These are phyloP conservation scores for Cyanodermella asteris DNA, from an alignment of 2,329 filamentous ascomycete species.

Conservation along the genomic window DNA sequence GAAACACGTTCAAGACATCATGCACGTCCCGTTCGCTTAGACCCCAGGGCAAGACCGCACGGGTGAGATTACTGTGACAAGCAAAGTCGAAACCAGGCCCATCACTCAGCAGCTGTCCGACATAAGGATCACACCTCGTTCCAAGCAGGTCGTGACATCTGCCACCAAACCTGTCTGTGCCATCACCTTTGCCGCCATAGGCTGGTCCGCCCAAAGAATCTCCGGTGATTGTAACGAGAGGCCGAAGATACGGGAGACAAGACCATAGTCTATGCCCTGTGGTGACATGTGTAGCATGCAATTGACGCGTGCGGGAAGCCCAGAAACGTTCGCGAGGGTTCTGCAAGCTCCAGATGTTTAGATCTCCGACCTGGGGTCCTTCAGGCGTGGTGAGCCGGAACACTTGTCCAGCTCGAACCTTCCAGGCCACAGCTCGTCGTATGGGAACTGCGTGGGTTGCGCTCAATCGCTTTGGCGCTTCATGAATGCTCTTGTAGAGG, in stretches of 20 bases:
- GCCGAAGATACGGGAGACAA: conserved; percentile 53
- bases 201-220: conserved; percentile 46
- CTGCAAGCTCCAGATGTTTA: conserved; percentile 59
- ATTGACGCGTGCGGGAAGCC: conserved; percentile 56
- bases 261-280: conserved; percentile 59
- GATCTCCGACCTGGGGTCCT: conserved; percentile 61
- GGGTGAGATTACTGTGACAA: conserved; percentile 61
- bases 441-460: no score
- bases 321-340: conserved; percentile 68
- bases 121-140: conserved; percentile 65
- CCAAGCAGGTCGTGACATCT: conserved; percentile 59
- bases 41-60: conserved; percentile 47
- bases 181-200: no score
- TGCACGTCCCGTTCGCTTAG: conserved; percentile 56
- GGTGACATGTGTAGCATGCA: conserved; percentile 54
- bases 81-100: conserved; percentile 58
- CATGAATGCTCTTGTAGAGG: conserved; percentile 10
- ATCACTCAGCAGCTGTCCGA: conserved; percentile 50
- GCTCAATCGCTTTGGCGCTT: conserved; percentile 29
- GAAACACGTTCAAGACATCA: conserved; percentile 71
- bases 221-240: conserved; percentile 45
- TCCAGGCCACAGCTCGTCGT: conserved; percentile 52
- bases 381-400: conserved; percentile 53
- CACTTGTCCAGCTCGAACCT: conserved; percentile 43
- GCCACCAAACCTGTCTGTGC: conserved; percentile 39